Evolutionary conservation across 2,329 filamentous ascomycete genomes (phyloP).

Genomic region (Colletotrichum lindemuthianum): DNA sequence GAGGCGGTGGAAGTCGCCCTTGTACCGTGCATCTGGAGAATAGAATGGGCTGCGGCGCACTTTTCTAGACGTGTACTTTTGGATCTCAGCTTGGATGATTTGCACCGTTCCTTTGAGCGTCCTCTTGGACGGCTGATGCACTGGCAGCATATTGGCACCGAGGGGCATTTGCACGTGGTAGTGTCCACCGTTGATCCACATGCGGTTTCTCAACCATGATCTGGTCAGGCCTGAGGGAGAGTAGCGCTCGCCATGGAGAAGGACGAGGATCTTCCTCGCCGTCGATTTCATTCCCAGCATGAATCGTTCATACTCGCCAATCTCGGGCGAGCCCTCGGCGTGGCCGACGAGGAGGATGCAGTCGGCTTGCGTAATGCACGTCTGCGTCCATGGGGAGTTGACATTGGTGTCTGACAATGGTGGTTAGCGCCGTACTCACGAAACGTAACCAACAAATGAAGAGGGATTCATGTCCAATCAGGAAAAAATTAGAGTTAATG

Average conservation of each 20-base stretch:
- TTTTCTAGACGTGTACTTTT: constrained; percentile 95
- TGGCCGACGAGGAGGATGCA: constrained; percentile 93
- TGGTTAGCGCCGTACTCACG: constrained; percentile 42
- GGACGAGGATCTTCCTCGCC: constrained; percentile 88
- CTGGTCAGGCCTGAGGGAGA: constrained; percentile 86
- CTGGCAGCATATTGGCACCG: constrained; percentile 77
- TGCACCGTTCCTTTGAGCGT: constrained; percentile 93
- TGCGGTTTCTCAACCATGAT: constrained; percentile 88
- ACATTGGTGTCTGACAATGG: constrained; percentile 83
- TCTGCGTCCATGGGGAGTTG: constrained; percentile 98
- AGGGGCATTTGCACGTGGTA: constrained; percentile 98
- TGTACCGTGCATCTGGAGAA: constrained; percentile 90
- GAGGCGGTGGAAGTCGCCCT: constrained; percentile 95
- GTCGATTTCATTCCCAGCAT: constrained; percentile 97
- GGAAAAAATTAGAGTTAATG: constrained; percentile 76
- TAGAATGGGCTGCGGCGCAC: constrained; percentile 91
- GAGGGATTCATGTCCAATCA: constrained; percentile 50
- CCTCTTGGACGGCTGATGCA: constrained; percentile 78
- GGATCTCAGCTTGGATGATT: constrained; percentile 94
- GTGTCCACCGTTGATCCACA: constrained; percentile 98
- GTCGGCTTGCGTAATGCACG: constrained; percentile 95
- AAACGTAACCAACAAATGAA: constrained; percentile 8
- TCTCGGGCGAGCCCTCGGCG: constrained; percentile 87
- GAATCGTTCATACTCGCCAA: constrained; percentile 97
- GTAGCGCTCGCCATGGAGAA: constrained; percentile 90